These are phyloP conservation scores for Nemania serpens DNA, from an alignment of 2,329 filamentous ascomycete species.

Conservation along the genomic window DNA sequence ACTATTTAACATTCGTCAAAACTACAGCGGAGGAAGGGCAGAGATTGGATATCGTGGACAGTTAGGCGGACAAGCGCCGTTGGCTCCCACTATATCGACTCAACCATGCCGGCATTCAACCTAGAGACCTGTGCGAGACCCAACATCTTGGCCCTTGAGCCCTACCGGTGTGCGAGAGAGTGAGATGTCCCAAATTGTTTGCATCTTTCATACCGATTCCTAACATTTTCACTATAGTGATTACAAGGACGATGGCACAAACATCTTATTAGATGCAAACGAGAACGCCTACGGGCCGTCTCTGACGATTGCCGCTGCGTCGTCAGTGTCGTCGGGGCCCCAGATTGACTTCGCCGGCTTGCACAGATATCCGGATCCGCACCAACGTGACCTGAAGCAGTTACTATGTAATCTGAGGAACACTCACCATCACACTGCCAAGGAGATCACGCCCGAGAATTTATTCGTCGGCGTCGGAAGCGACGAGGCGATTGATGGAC, in stretches of 20 bases:
- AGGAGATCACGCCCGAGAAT: conserved; percentile 76
- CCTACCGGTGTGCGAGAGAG: conserved; percentile 83
- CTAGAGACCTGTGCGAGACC: conserved; percentile 74
- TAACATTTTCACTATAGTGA: conserved; percentile 64
- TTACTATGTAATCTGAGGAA: conserved; percentile 86
- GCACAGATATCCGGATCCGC: conserved; percentile 95
- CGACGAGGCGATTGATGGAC: conserved; percentile 94
- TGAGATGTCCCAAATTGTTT: conserved; percentile 50
- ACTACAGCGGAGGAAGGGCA: not conserved
- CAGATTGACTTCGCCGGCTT: conserved; percentile 79
- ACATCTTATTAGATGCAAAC: conserved; percentile 95
- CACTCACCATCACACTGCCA: conserved; percentile 77
- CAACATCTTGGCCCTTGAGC: conserved; percentile 77
- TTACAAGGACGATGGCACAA: conserved; percentile 98
- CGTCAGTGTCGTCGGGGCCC: conserved; percentile 50
- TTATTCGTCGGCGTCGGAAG: conserved; percentile 95
- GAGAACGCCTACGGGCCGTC: conserved; percentile 95
- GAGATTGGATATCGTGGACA: not conserved
- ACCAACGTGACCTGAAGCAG: conserved; percentile 86
- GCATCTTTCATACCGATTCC: not conserved
- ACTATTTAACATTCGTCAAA: not conserved
- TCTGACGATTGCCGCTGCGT: conserved; percentile 58
- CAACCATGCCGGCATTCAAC: conserved; percentile 67
- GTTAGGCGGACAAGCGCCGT: not conserved
- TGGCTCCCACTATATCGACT: not conserved